Conservation (phyloP, 2,329 filamentous ascomycete species). For the Colletotrichum abscissum region DNA sequence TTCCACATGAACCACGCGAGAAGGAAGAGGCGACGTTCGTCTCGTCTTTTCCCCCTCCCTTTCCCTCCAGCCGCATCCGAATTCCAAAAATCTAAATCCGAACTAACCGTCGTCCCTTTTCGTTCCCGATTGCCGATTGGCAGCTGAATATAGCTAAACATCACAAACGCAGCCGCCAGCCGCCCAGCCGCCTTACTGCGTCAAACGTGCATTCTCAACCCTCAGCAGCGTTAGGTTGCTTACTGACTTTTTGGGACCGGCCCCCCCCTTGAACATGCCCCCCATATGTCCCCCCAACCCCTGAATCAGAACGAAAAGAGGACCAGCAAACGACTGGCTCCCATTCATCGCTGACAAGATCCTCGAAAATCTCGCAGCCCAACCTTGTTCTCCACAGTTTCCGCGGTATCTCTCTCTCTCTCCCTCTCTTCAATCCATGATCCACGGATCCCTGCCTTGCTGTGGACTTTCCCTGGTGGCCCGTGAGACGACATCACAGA, state of each 20-base stretch:
- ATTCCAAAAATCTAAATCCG: not conserved
- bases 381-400: not conserved
- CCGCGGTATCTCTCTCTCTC: not conserved
- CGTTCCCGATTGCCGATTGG: slow-evolving; percentile 32
- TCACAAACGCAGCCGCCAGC: slow-evolving; percentile 21
- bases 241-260: not conserved
- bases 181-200: slow-evolving; percentile 17
- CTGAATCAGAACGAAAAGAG: slow-evolving; percentile 18
- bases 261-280: not conserved
- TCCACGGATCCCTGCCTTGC: not conserved
- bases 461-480: not conserved
- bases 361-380: slow-evolving; percentile 17
- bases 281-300: not conserved
- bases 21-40: too few species aligned
- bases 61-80: not conserved
- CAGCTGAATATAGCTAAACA: not conserved
- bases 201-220: not conserved
- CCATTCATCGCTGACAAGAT: not conserved
- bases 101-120: not conserved
- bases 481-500: not conserved
- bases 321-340: slow-evolving; percentile 22
- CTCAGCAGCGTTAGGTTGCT: not conserved
- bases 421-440: not conserved
- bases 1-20: not conserved
- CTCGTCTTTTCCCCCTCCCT: too few species aligned